A percentile compares a stretch with the other conserved stretches of the same genome.
Evolutionary conservation across 208 protist species (phyloP).

Genomic region (Crithidia bombi): DNA sequence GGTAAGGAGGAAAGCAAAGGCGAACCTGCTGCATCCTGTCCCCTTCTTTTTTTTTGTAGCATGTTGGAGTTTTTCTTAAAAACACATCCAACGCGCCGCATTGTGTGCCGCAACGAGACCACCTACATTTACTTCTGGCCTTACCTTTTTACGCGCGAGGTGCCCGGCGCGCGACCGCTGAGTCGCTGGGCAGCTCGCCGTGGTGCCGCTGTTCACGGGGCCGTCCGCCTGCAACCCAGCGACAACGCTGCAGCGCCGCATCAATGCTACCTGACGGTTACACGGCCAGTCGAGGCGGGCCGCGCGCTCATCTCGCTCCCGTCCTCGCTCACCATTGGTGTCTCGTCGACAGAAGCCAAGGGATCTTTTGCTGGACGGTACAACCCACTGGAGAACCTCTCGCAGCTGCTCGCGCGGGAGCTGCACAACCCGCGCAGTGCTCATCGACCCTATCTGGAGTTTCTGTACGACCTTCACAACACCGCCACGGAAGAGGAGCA

Average conservation of each 20-base stretch:
- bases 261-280: slow-evolving; percentile 46
- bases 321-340: slow-evolving; percentile 43
- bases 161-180: slow-evolving; percentile 65
- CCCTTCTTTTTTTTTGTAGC: not conserved
- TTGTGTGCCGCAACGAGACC: slow-evolving; percentile 63
- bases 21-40: not conserved
- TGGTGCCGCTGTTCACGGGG: slow-evolving; percentile 70
- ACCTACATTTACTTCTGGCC: slow-evolving; percentile 80
- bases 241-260: slow-evolving; percentile 7
- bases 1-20: not conserved
- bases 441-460: slow-evolving; percentile 75
- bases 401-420: slow-evolving; percentile 62
- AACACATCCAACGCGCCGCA: slow-evolving; percentile 42
- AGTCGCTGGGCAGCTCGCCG: slow-evolving; percentile 69
- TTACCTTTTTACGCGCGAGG: slow-evolving; percentile 55
- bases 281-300: slow-evolving; percentile 47
- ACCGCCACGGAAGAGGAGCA: slow-evolving; percentile 47
- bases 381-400: slow-evolving; percentile 49
- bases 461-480: slow-evolving; percentile 88
- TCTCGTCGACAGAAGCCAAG: slow-evolving; percentile 8
- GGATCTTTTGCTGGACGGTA: slow-evolving; percentile 37
- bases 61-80: slow-evolving; percentile 62
- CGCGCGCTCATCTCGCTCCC: slow-evolving; percentile 68
- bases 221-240: slow-evolving; percentile 48
- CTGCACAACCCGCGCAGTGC: slow-evolving; percentile 70